Evolutionary conservation across 441 rosid species (phyloP), one percentile per base, ranked within the genome.

Genomic region (Daphne laureola): DNA sequence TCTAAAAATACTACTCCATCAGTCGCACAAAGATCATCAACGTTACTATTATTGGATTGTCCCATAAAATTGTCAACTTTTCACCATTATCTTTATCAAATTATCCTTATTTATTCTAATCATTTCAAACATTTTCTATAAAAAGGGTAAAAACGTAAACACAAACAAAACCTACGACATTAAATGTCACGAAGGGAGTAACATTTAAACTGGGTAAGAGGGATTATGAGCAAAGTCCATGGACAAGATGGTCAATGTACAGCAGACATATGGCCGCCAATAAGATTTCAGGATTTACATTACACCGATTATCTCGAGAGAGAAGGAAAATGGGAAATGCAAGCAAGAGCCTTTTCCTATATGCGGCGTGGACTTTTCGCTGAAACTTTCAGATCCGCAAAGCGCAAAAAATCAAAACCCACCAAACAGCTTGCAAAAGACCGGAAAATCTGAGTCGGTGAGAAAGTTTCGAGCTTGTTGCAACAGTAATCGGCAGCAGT

Each of bases 321-420:
- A 21, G 40, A 17, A 1, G 2, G 0, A 43, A 52, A 44, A 16
- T 21, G 5, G 12, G 14, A 31, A 18, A 21, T 3, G 8, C 26
- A 18, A 31, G 49, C 40, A 8, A 49, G 40, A 21, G 58, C 41
- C 63, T 63, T 64, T 55, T 17, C n/a, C 60, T 67, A 60, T 52
- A 60, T 73, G 76, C 67, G 66, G 72, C 87, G 82, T 81, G 75
- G 78, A 78, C 82, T 72, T 76, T 40, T 53, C 58, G 58, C 55
- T 57, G 15, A 54, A 53, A 31, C 57, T 62, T 67, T 42, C 69
- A 73, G 83, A 73, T 75, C 79, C 59, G 9, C 62, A 14, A 61
- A 31, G 12, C 47, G 4, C 25, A 26, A 63, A 9, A 9, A 31
- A 31, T 2, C 38, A 31, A 31, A 31, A 18, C 38, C 43, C 57